Evolutionary conservation across 306 rosid species (phyloP), one percentile per base, ranked within the genome.

Genomic region (Begonia peltatifolia): DNA sequence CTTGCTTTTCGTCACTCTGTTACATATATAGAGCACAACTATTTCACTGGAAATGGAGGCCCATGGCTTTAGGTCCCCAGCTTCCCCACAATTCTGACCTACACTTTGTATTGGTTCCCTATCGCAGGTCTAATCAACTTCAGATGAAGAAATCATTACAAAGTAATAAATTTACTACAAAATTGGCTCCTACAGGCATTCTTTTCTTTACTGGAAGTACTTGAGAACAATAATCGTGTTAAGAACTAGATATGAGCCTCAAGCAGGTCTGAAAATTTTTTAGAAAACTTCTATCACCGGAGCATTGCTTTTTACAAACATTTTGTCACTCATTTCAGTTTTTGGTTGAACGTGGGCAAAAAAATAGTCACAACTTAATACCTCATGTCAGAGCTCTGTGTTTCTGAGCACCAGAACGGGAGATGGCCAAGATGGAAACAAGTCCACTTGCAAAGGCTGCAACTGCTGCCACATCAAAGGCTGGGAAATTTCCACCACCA

Each of bases 401-500:
- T 70, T 75, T 92, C 68, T 67, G 88, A 63, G 72, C 64, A 63
- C 82, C 61, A 54, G 96, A 62, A 53, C 74, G 93, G 25, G 94
- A 92, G 68, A 92, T 82, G 41, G 86, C 86, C 68, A 86, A 62
- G 71, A 92, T 63, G 72, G 94, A 74, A 76, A 81, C 54, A 56
- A 86, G 56, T 73, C 99, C 96, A 73, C 95, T 75, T 51, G 62
- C 81, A 66, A 86, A 79, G 79, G 87, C 87, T 68, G 99, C 79
- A 83, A 65, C 60, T 61, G 87, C 84, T 55, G 86, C 94, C 68
- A 90, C 87, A 38, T 76, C 94, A 59, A 92, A 81, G 67, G 94
- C 96, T 47, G 99, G 96, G 62, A 94, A 42, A 66, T 92, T 92
- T 67, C 96, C 93, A 73, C 99, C 96, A 63, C 96, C 96, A 75